Base-by-base conservation (phyloP, 192 early-diverging fungal species). In the Coemansia sp. region DNA sequence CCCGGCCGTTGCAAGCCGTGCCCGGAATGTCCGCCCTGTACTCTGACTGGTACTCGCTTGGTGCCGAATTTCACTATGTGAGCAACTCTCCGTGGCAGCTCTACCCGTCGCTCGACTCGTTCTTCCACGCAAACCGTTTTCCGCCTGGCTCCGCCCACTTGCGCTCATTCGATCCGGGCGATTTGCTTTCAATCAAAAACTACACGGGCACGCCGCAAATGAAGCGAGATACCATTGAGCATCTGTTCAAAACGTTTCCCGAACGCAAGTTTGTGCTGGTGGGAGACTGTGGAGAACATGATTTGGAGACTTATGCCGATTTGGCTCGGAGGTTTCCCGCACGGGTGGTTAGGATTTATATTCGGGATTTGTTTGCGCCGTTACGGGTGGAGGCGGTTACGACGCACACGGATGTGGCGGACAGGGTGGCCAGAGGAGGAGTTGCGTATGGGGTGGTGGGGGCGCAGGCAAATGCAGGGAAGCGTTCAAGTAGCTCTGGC, bases 231-330 rank as follows among this genome's bases (percentile, higher is more conserved):
- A 73, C 79, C 2, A 89, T 88, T 38, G 67, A 70, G 7, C 32
- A 50, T 27, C 76, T 85, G 14, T 63, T 87, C 35, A 53, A 75
- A 41, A 87, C 88, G 66, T 95, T 94, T 52, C 93, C 93, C 5
- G 58, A 87, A 5, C 85, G 93, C 50, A 89, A 89, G 66, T 97
- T 90, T 67, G 89, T 97, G 59, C 78, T 97, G 10, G 86, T 97
- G 4, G 95, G 95, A 21, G 95, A 97, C 68, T 87, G 88, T 56
- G 95, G 93, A 45, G 93, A 97, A 73, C 80, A 89, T 35, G 95
- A 97, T 60, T 74, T 93, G 49, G 91, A 94, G 62, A 89, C 89
- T 58, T 95, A 93, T 55, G 85, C 90, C 4, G 84, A 82, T 2
- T 79, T 95, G 29, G 86, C 87, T 4, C 54, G 65, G 0, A 79